Evolutionary conservation across 2,329 filamentous ascomycete genomes (phyloP).

Genomic region (Xylaria sp.): DNA sequence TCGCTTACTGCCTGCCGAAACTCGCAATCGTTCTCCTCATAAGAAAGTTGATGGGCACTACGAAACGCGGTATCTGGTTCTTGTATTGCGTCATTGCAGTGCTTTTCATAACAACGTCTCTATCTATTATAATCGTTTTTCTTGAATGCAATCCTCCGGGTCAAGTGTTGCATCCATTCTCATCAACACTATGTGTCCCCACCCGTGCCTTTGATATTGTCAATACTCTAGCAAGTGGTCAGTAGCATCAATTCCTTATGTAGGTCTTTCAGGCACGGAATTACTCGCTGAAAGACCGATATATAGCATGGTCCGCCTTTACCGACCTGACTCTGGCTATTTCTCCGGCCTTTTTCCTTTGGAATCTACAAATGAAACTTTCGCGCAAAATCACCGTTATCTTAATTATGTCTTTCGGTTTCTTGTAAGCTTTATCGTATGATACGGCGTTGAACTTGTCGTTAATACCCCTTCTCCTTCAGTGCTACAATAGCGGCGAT

Average conservation of each 20-base stretch:
- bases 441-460: background rate
- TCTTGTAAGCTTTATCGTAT: background rate
- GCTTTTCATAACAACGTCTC: slow-evolving; percentile 1
- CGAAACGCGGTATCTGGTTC: slow-evolving; percentile 14
- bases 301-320: slow-evolving; percentile 18
- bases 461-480: background rate
- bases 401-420: slow-evolving; percentile 11
- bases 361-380: slow-evolving; percentile 10
- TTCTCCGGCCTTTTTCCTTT: slow-evolving; percentile 2
- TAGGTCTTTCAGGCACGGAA: background rate
- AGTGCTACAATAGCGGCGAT: slow-evolving; percentile 13
- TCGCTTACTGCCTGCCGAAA: slow-evolving; percentile 1
- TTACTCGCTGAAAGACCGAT: background rate
- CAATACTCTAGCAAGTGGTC: background rate
- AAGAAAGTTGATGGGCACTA: slow-evolving; percentile 7
- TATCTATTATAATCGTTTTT: background rate
- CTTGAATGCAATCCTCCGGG: background rate
- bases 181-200: background rate
- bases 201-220: background rate
- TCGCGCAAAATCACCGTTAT: slow-evolving; percentile 18
- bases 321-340: slow-evolving; percentile 7
- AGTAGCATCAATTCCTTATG: background rate
- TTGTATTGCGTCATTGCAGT: slow-evolving; percentile 4
- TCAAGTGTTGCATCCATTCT: background rate
- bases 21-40: slow-evolving; percentile 17